Conservation (phyloP, 73 alveolate genomes). For the Stentor coeruleus region DNA sequence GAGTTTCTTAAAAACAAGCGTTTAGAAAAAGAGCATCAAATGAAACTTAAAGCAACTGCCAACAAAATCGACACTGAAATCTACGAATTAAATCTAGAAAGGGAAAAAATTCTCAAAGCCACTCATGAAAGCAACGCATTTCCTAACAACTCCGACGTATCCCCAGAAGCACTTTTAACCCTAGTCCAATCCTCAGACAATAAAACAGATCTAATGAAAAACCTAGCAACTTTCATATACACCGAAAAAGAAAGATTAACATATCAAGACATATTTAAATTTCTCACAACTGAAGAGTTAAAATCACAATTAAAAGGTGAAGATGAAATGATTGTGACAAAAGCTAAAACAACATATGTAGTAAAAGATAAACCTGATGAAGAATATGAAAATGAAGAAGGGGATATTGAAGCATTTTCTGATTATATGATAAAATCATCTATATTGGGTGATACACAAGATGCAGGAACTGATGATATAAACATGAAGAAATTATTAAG, state of each 20-base stretch:
- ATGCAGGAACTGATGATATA: too few species aligned
- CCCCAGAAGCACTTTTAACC: not conserved
- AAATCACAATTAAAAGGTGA: slow-evolving; percentile 8
- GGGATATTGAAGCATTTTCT: not conserved
- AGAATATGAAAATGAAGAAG: not conserved
- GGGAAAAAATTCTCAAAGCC: not conserved
- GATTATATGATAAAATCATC: not conserved
- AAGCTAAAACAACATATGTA: too few species aligned
- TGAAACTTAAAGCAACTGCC: slow-evolving; percentile 4
- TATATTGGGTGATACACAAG: not conserved
- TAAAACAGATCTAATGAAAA: not conserved
- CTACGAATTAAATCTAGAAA: not conserved
- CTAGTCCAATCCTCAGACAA: not conserved
- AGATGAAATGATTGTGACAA: not conserved
- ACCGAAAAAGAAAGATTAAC: not conserved
- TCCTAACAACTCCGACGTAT: not conserved
- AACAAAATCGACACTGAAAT: not conserved
- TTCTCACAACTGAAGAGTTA: not conserved
- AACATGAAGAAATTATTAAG: not conserved
- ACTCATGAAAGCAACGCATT: slow-evolving; percentile 11
- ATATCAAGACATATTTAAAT: not conserved
- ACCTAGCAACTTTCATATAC: not conserved
- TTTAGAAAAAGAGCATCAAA: not conserved
- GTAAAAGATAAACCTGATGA: not conserved
- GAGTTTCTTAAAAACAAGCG: not conserved